Evolutionary conservation across 208 protist genomes (phyloP).

Genomic region (Leishmania gerbilli): DNA sequence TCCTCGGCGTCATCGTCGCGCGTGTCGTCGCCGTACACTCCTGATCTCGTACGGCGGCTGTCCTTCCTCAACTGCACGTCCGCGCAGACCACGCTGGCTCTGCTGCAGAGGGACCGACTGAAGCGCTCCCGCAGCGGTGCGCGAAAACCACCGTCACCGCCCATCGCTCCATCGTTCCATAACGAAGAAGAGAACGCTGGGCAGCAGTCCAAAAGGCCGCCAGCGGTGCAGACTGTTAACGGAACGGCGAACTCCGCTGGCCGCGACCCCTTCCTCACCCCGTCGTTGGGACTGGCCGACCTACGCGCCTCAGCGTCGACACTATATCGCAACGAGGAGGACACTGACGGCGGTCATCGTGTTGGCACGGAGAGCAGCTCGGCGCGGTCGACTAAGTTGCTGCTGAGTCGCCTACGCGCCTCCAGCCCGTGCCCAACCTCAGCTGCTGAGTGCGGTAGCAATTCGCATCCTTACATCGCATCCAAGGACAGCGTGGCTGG

Average conservation of each 20-base stretch:
- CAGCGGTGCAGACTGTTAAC: not conserved
- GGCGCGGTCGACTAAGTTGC: not conserved
- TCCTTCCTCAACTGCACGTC: constrained; percentile 23
- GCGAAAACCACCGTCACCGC: not conserved
- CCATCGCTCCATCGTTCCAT: not conserved
- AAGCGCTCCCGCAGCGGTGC: constrained; percentile 8
- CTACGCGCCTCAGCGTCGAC: not conserved
- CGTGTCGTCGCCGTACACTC: constrained; percentile 22
- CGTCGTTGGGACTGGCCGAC: not conserved
- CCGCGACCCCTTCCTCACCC: not conserved
- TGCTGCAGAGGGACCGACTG: constrained; percentile 14
- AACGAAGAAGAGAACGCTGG: constrained; percentile 12
- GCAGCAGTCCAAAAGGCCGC: not conserved
- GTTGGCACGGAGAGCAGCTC: not conserved
- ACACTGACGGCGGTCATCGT: not conserved
- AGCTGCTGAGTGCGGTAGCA: not conserved
- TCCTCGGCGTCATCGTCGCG: constrained; percentile 9
- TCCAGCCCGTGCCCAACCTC: not conserved
- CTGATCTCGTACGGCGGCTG: constrained; percentile 22
- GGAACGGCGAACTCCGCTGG: not conserved
- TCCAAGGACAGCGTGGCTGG: not conserved
- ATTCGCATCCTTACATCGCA: not conserved
- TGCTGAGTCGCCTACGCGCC: constrained; percentile 6
- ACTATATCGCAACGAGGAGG: not conserved
- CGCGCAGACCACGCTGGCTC: not conserved